Evolutionary conservation across 75 land plant genomes (phyloP), one percentile per base, ranked within the genome.

Genomic region (Selaginella moellendorffii): DNA sequence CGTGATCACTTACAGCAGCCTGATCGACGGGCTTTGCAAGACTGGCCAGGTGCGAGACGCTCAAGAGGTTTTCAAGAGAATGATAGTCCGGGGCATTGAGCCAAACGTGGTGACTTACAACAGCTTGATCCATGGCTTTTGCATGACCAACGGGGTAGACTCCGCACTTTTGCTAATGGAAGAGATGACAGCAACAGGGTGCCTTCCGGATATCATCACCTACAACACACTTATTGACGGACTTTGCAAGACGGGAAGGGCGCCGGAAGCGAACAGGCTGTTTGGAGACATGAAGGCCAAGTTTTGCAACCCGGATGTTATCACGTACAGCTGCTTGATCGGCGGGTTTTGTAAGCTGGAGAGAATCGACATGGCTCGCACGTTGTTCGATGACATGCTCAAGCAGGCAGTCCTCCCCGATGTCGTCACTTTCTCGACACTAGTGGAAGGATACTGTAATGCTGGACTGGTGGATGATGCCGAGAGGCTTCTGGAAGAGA

Each of bases 1-100:
- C 66, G 24, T 63, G 1, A 9, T 25, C 0, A 66, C 65, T 2
- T 82, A 77, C 69, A 76, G 77, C 20, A 67, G 66, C 29, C 54
- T 85, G 65, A 31, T 82, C 1, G 65, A 26, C 23, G 78, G 66
- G 1, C 60, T 36, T 5, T 36, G 46, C 14, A 36, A 36, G 46
- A 5, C 46, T 36, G 46, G 46, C 10, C 10, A 36, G 14, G 46
- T 14, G 5, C 10, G 46, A 14, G 14, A 14, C 5, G 46, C 46
- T 5, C 46, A 5, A 14, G 46, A 36, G 5, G 46, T 36, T 5
- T 36, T 36, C 46, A 36, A 14, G 14, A 36, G 14, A 14, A 36
- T 36, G 46, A 36, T 36, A 36, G 10, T 36, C 14, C 5, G 14
- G 5, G 46, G 46, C 5, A 5, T 5, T 36, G 46, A 5, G 14